phyloP scores from a whole-genome alignment of 176 grass and related monocot species.

The Panicum miliaceum region DNA sequence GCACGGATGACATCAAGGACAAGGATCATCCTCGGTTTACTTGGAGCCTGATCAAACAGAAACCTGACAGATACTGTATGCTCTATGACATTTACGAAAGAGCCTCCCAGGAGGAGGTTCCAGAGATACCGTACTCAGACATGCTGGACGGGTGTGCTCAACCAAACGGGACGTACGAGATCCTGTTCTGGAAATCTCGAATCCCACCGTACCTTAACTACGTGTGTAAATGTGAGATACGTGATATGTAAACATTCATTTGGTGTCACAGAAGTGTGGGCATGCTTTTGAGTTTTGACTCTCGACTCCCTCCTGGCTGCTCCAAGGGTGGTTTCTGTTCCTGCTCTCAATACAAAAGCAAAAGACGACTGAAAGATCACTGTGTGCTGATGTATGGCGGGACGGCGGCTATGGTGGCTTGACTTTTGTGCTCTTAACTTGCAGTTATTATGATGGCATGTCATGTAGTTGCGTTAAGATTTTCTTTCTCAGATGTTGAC shows the following conservation, averaged over 20 bases:
- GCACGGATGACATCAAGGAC: background rate
- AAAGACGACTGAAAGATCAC: no score
- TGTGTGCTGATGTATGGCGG: no score
- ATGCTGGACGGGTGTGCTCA: background rate
- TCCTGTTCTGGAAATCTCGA: background rate
- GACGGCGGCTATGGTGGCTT: no score
- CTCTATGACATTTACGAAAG: background rate
- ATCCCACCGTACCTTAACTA: conserved; percentile 9
- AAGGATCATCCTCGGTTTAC: background rate
- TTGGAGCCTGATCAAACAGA: background rate
- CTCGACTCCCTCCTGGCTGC: no score
- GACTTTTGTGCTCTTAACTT: no score
- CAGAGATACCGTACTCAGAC: background rate
- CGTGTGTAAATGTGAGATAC: background rate
- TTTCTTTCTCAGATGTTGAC: no score
- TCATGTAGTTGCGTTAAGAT: no score
- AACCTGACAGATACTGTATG: background rate
- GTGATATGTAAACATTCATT: background rate
- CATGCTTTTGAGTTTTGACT: no score
- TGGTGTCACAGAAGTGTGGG: no score
- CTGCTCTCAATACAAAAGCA: no score
- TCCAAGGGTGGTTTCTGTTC: no score
- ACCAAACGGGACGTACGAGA: background rate
- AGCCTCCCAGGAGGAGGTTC: background rate
- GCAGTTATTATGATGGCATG: no score